A percentile compares a stretch with the other conserved stretches of the same genome.
Conservation (phyloP, 352 stramenopile species). For the Globisporangium spinosum region DNA sequence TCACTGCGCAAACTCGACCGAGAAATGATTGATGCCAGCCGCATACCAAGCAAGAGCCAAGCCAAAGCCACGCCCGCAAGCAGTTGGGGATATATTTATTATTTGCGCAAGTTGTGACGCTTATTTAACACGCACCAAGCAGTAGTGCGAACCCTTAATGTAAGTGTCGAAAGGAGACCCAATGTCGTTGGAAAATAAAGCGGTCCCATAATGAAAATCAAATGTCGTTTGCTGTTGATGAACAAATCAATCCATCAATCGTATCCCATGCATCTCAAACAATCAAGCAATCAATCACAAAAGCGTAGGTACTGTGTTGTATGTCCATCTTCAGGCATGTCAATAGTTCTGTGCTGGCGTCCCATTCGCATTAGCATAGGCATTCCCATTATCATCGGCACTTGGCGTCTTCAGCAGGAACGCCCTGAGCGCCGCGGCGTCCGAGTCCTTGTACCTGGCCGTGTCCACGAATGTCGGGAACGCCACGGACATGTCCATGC, state of each 20-base stretch:
- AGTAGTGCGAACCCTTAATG: background rate
- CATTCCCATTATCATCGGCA: background rate
- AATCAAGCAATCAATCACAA: background rate
- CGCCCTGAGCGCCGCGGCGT: conserved; percentile 27
- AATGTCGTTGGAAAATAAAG: conserved; percentile 1
- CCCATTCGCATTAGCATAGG: too few relatives aligned
- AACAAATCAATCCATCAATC: background rate
- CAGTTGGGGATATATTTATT: conserved; percentile 6
- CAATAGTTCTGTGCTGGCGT: background rate
- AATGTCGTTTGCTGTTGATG: background rate
- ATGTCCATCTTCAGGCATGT: background rate
- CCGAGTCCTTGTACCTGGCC: conserved; percentile 36
- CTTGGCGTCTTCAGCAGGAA: conserved; percentile 20
- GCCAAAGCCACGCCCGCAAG: background rate
- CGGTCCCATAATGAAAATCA: background rate
- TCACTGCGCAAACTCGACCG: background rate
- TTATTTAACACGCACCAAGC: background rate
- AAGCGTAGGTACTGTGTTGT: background rate
- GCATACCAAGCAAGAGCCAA: background rate
- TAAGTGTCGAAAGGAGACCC: background rate
- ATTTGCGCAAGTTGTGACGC: background rate
- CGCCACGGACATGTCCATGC: conserved; percentile 43
- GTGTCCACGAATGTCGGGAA: conserved; percentile 57
- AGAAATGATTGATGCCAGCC: background rate
- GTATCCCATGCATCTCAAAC: background rate